Conservation (phyloP, 2,329 filamentous ascomycete genomes). For the Aspergillus quadrilineatus region DNA sequence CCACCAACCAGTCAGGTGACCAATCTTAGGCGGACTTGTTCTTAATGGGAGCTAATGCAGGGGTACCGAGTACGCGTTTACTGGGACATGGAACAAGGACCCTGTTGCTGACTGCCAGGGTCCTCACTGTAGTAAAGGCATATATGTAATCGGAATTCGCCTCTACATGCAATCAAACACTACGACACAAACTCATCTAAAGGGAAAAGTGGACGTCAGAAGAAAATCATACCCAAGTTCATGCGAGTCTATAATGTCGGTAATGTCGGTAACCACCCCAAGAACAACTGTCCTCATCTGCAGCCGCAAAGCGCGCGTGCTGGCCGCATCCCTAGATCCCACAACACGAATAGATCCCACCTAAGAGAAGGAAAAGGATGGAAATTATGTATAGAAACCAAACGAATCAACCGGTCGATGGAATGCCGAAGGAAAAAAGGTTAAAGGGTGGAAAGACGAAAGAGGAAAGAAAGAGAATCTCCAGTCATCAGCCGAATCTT, state of each 20-base stretch:
- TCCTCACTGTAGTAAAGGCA: neutral
- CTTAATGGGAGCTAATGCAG: too few species aligned
- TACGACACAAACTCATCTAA: neutral
- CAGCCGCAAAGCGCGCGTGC: slow-evolving; percentile 12
- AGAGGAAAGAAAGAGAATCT: slow-evolving; percentile 22
- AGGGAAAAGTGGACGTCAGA: neutral
- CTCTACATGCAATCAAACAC: neutral
- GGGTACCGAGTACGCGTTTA: too few species aligned
- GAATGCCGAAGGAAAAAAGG: slow-evolving; percentile 16
- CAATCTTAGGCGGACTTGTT: too few species aligned
- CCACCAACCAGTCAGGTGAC: too few species aligned
- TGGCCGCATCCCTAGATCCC: slow-evolving; percentile 13
- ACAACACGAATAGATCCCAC: slow-evolving; percentile 16
- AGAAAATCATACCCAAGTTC: slow-evolving; percentile 21
- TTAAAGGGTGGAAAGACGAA: slow-evolving; percentile 6
- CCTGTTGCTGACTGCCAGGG: neutral
- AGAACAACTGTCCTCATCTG: slow-evolving; percentile 14
- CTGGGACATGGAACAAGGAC: neutral
- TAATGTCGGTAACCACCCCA: slow-evolving; percentile 12
- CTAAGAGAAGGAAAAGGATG: slow-evolving; percentile 17
- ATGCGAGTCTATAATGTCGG: slow-evolving; percentile 25
- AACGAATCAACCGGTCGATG: slow-evolving; percentile 13
- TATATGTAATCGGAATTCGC: neutral
- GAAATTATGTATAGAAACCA: slow-evolving; percentile 25
- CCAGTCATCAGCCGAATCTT: slow-evolving; percentile 33